Conservation (phyloP, 495 filamentous ascomycete genomes). For the Penicillium coprophilum region DNA sequence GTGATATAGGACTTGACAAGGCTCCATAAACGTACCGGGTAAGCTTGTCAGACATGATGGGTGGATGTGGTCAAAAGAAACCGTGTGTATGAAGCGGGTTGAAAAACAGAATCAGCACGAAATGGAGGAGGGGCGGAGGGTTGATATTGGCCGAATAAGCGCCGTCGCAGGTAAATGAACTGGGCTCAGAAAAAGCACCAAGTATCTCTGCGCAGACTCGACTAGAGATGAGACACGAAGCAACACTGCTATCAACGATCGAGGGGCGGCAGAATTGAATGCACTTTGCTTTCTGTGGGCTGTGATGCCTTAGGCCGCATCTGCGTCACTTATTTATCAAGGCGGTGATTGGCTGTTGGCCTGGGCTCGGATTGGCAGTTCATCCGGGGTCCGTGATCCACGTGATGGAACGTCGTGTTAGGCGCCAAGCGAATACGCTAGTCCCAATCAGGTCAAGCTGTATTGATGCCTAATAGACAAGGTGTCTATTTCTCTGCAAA, state of each 20-base stretch:
- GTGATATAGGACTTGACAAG: background rate
- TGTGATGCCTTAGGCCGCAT: slow-evolving; percentile 31
- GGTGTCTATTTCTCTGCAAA: slow-evolving; percentile 28
- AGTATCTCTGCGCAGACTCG: slow-evolving; percentile 27
- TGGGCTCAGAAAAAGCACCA: slow-evolving; percentile 24
- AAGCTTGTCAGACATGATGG: slow-evolving; percentile 79
- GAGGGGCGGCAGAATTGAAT: slow-evolving; percentile 25
- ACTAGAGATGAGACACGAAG: slow-evolving; percentile 13
- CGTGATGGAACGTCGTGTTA: slow-evolving; percentile 20
- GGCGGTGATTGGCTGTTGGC: slow-evolving; percentile 20
- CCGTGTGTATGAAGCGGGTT: slow-evolving; percentile 18
- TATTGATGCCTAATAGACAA: slow-evolving; percentile 36
- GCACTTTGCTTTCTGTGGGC: slow-evolving; percentile 30
- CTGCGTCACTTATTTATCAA: slow-evolving; percentile 35
- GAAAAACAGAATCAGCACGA: slow-evolving; percentile 18
- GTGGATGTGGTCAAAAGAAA: slow-evolving; percentile 26
- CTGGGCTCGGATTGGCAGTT: background rate
- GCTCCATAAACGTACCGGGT: slow-evolving; percentile 60
- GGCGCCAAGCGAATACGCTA: slow-evolving; percentile 32
- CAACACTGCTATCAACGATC: slow-evolving; percentile 25
- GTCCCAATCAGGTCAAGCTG: slow-evolving; percentile 14
- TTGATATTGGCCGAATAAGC: slow-evolving; percentile 20
- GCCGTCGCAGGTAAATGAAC: slow-evolving; percentile 15
- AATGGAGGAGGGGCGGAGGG: slow-evolving; percentile 6
- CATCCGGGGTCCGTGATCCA: slow-evolving; percentile 7